These are phyloP conservation scores for Wickerhamiella parazyma DNA, from an alignment of 805 yeast genomes.

Conservation along the genomic window DNA sequence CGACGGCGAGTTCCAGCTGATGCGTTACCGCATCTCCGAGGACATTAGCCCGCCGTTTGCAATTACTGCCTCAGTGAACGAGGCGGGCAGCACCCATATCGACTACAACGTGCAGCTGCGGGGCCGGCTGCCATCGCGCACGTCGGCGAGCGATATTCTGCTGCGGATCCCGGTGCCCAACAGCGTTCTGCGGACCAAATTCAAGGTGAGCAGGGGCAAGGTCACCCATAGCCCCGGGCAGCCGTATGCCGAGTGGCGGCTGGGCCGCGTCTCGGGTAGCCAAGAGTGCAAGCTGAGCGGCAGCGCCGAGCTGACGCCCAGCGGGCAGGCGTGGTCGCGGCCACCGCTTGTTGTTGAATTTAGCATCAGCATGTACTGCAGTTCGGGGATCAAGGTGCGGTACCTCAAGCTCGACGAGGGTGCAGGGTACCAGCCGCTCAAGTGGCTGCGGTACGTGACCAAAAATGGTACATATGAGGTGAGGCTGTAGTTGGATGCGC, in stretches of 20 bases:
- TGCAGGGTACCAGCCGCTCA: slow-evolving; percentile 53
- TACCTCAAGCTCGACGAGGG: slow-evolving; percentile 53
- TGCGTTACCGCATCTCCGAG: slow-evolving; percentile 52
- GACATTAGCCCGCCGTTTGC: slow-evolving; percentile 59
- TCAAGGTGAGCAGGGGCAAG: slow-evolving; percentile 43
- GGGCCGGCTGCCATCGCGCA: slow-evolving; percentile 41
- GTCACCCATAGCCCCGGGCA: slow-evolving; percentile 56
- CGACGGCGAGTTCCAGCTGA: slow-evolving; percentile 72
- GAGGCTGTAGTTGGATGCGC: slow-evolving; percentile 49
- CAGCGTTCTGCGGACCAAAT: slow-evolving; percentile 36
- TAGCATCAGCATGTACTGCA: slow-evolving; percentile 55
- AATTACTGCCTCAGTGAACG: slow-evolving; percentile 42
- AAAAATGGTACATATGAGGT: slow-evolving; percentile 72
- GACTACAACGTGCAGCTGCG: slow-evolving; percentile 48
- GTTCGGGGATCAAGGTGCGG: slow-evolving; percentile 63
- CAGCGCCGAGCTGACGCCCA: slow-evolving; percentile 32
- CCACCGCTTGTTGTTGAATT: slow-evolving; percentile 69
- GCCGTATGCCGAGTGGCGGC: slow-evolving; percentile 52
- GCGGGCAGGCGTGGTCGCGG: slow-evolving; percentile 38
- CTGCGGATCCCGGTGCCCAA: slow-evolving; percentile 60
- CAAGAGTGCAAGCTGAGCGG: slow-evolving; percentile 49
- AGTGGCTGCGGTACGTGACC: slow-evolving; percentile 75
- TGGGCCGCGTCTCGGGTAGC: slow-evolving; percentile 53
- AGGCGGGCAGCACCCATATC: slow-evolving; percentile 32
- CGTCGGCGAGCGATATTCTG: slow-evolving; percentile 49